Evolutionary conservation across 345 rosid genomes (phyloP), one percentile per base, ranked within the genome.

Genomic region (Moringa oleifera): DNA sequence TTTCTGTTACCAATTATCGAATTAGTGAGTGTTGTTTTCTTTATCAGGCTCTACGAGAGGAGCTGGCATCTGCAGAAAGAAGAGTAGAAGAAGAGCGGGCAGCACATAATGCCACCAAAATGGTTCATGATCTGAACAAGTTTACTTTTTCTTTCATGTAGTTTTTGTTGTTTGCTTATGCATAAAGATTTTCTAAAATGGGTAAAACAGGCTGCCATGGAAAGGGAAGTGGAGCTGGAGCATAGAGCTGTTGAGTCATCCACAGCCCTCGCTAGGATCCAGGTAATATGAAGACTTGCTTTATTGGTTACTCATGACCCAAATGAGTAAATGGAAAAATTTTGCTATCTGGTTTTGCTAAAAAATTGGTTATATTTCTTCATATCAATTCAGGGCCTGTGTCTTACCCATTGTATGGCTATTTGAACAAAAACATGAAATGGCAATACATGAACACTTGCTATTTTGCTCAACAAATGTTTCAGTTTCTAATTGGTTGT

Each of bases 51-150:
- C 58, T 95, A 62, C 90, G 96, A 61, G 99, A 95, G 82, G 99
- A 95, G 86, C 83, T 95, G 66, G 80, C 91, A 51, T 84, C 95
- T 69, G 88, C 76, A 24, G 99, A 91, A 68, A 79, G 97, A 76
- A 85, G 96, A 77, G 95, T 93, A 51, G 96, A 95, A 78, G 99
- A 95, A 74, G 99, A 95, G 78, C 95, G 75, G 61, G 75, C 80
- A 62, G 91, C 97, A 57, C 97, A 91, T 70, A 84, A 77, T 79
- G 91, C 97, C 68, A 91, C 96, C 59, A 94, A 94, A 83, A 82
- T 81, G 97, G 99, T 91, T 71, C 66, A 73, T 63, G 16, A 65
- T 56, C 41, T 31, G 58, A 63, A 59, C 51, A 22, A 57, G 16
- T 25, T 19, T 57, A 18, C 65, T 53, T 61, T 33, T 71, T 49